These are phyloP conservation scores for Xerocomus amazonicus DNA, from an alignment of 1,284 basidiomycete species.

Conservation along the genomic window DNA sequence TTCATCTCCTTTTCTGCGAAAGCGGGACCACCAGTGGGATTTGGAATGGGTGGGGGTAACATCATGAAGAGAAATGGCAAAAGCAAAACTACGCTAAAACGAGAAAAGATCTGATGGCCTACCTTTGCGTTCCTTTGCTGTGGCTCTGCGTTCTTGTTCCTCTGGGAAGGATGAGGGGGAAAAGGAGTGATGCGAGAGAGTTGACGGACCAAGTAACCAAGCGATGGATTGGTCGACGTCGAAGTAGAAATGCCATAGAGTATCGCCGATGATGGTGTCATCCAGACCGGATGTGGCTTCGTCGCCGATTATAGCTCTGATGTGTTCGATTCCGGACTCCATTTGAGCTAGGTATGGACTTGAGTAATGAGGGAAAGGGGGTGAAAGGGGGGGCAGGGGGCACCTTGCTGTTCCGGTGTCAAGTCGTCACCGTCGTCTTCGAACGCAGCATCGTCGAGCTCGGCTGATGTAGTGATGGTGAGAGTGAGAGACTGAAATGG, in stretches of 20 bases:
- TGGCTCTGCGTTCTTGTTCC: conserved; percentile 52
- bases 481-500: conserved; percentile 2
- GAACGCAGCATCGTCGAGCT: conserved; percentile 69
- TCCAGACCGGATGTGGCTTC: conserved; percentile 63
- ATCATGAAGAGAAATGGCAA: conserved; percentile 33
- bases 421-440: conserved; percentile 72
- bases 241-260: conserved; percentile 89
- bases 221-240: conserved; percentile 76
- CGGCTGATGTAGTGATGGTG: conserved; percentile 46
- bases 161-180: conserved; percentile 38
- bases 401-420: conserved; percentile 69
- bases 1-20: conserved; percentile 31
- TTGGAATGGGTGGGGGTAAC: conserved; percentile 29
- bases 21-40: conserved; percentile 33
- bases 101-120: conserved; percentile 37
- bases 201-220: conserved; percentile 64
- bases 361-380: conserved; percentile 1
- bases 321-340: conserved; percentile 63
- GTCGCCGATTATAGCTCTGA: conserved; percentile 66
- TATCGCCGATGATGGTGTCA: conserved; percentile 75
- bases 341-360: conserved; percentile 57
- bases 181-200: background rate
- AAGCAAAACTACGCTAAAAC: conserved; percentile 33
- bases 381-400: conserved; percentile 9
- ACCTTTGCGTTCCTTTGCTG: conserved; percentile 81